A percentile compares a stretch with the other conserved stretches of the same genome.
Evolutionary conservation across 495 filamentous ascomycete species (phyloP).

Genomic region (Xylaria cubensis): DNA sequence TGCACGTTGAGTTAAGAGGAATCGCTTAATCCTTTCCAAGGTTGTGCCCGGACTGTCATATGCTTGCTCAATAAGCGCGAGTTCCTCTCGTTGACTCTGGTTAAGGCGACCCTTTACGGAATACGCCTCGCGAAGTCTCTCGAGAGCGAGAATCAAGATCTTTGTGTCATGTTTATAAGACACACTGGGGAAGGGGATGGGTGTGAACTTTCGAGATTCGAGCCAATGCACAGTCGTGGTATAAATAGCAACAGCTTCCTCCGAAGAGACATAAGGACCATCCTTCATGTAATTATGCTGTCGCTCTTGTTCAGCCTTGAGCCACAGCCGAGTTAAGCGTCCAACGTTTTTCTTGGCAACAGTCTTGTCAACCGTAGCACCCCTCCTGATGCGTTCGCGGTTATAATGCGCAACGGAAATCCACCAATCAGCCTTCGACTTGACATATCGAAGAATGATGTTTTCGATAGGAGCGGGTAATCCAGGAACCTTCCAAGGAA

Average conservation of each 20-base stretch:
- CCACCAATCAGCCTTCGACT: conserved; percentile 99
- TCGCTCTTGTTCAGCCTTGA: conserved; percentile 97
- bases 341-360: conserved; percentile 99
- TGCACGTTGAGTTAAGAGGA: conserved; percentile 93
- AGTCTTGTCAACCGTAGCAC: conserved; percentile 97
- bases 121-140: conserved; percentile 94
- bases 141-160: conserved; percentile 94
- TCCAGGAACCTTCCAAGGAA: conserved; percentile 98
- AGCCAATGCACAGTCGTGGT: conserved; percentile 99
- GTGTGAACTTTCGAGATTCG: conserved; percentile 96
- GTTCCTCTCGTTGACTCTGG: conserved; percentile 96
- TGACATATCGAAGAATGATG: conserved; percentile 97
- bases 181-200: conserved; percentile 98
- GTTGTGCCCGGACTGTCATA: conserved; percentile 98
- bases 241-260: conserved; percentile 98
- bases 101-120: conserved; percentile 97
- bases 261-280: conserved; percentile 96
- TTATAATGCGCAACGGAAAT: conserved; percentile 99
- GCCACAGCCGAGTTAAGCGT: conserved; percentile 91
- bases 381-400: conserved; percentile 91
- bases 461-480: conserved; percentile 97
- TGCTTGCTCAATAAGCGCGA: conserved; percentile 97
- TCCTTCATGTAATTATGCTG: conserved; percentile 99
- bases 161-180: conserved; percentile 99
- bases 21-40: conserved; percentile 95